phyloP scores from a whole-genome alignment of 2,329 filamentous ascomycete species.

The Neopestalotiopsis rosae region DNA sequence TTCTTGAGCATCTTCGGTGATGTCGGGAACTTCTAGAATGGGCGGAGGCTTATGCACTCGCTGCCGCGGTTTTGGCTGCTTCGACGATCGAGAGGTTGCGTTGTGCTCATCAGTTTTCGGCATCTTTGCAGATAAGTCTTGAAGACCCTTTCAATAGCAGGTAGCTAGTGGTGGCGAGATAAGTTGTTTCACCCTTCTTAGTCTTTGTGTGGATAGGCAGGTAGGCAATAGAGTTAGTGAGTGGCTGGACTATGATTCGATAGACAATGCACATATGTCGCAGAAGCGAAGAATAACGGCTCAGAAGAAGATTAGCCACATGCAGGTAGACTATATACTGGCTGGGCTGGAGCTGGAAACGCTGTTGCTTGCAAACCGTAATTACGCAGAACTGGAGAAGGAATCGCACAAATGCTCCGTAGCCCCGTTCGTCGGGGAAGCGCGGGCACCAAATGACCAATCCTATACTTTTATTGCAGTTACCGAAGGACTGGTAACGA shows the following conservation, averaged over 20 bases:
- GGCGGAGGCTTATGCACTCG: constrained; percentile 45
- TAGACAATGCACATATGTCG: neutral
- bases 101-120: neutral
- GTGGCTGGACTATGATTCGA: neutral
- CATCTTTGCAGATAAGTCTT: neutral
- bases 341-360: neutral
- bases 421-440: neutral
- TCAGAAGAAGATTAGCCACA: neutral
- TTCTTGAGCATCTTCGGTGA: constrained; percentile 56
- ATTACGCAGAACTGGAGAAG: neutral
- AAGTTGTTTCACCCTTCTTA: neutral
- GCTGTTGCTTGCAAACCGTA: too few species aligned
- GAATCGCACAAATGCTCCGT: neutral
- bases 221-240: neutral
- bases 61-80: constrained; percentile 39
- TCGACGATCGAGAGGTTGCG: neutral
- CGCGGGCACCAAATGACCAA: neutral
- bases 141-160: neutral
- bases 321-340: neutral
- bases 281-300: neutral
- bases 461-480: neutral
- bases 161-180: too few species aligned
- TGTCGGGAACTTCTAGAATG: constrained; percentile 49
- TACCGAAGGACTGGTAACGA: neutral
- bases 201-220: neutral